Conservation (phyloP, 2,329 filamentous ascomycete species). For the Aspergillus fijiensis region DNA sequence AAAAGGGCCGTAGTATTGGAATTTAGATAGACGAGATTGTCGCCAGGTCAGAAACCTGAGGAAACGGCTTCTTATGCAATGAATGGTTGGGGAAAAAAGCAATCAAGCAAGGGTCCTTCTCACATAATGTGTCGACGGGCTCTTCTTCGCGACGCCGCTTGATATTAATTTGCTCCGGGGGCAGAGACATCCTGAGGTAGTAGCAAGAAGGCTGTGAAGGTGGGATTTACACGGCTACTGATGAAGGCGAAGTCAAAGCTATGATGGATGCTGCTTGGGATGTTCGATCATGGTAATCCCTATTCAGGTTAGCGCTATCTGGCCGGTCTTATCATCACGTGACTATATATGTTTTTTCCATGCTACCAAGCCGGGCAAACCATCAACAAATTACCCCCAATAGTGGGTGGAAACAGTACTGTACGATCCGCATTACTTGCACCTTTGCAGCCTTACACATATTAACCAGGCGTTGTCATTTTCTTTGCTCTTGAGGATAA, state of each 20-base stretch:
- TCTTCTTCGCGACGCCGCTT: slow-evolving; percentile 59
- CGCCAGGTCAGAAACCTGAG: background rate
- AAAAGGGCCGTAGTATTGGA: background rate
- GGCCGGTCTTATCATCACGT: slow-evolving; percentile 6
- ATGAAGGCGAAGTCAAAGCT: background rate
- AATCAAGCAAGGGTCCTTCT: slow-evolving; percentile 11
- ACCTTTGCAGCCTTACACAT: background rate
- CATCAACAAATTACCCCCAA: background rate
- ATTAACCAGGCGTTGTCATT: slow-evolving; percentile 13
- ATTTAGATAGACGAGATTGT: background rate
- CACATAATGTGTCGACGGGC: slow-evolving; percentile 56
- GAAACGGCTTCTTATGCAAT: background rate
- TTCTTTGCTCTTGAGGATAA: slow-evolving; percentile 15
- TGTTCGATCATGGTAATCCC: background rate
- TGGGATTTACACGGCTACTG: background rate
- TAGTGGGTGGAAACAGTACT: background rate
- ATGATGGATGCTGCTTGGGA: slow-evolving; percentile 2
- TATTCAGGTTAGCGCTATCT: slow-evolving; percentile 4
- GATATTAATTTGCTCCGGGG: slow-evolving; percentile 53
- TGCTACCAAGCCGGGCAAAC: background rate
- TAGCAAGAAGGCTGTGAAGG: background rate
- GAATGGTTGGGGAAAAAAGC: background rate
- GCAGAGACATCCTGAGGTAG: slow-evolving; percentile 40
- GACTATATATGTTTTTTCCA: background rate
- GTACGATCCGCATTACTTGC: background rate